Base-by-base conservation (phyloP, 73 alveolate genomes). In the Paramecium bursaria region DNA sequence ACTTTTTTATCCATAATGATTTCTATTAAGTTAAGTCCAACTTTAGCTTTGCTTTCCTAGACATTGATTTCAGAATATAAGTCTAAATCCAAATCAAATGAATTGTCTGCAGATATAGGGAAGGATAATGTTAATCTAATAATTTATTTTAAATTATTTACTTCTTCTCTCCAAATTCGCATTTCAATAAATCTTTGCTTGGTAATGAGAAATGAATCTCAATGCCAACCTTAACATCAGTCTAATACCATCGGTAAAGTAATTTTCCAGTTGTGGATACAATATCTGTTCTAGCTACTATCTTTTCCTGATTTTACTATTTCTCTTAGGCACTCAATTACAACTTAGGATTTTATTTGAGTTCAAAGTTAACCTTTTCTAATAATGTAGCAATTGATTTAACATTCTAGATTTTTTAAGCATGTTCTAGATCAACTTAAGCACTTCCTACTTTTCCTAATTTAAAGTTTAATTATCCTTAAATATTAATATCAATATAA, bases 1-100 rank as follows among this genome's bases (percentile, higher is more conserved):
- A 33, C 77, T 19, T 54, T 79, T 44, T 79, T 79, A n/a, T 79
- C 89, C 85, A 79, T 79, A 4, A 79, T 73, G 10, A 79, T 79
- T 79, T 79, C 89, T 15, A 79, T 79, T 44, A 26, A 14, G 22
- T 42, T 42, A n/a, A 79, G 54, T 13, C 76, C 85, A 11, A 79
- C 89, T 15, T 61, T 79, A 19, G 57, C 89, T 31, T 79, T 79
- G 23, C 75, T 73, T 3, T 80, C 54, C 22, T 79, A 80, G 23
- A 61, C 48, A 42, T 39, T 17, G 0, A 79, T 79, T 79, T 79
- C 89, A 44, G 54, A 80, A 79, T 39, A 79, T 5, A 79, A 54
- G 26, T 79, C 89, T 44, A 79, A 46, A 35, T 61, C 61, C 10
- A 79, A 15, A 48, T 79, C 89, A 53, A 53, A 79, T 3, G 31